Evolutionary conservation across 2,329 filamentous ascomycete genomes (phyloP), one percentile per base, ranked within the genome.

Genomic region (Botrytis deweyae): DNA sequence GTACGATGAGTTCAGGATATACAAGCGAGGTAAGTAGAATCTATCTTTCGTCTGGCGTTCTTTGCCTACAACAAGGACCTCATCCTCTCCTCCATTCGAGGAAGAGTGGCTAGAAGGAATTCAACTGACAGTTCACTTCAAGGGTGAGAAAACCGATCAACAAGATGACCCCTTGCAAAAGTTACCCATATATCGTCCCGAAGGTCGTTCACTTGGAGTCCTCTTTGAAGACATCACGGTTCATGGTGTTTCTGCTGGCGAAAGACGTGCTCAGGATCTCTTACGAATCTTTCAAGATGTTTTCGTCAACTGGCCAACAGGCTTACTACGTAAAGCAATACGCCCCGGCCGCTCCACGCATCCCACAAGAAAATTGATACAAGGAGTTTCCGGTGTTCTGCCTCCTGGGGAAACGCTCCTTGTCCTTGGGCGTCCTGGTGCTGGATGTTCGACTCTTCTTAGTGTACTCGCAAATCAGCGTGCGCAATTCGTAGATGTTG

Each of bases 401-500:
- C n/a, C 63, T 29, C 91, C 91, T 0, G 92, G 91, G n/a, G 90
- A 93, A 81, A 92, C 92, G 90, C 82, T 92, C 2, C 83, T 93
- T 0, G 90, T 93, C 0, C 84, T 93, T 0, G 91, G 91, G 2
- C 86, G 90, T 0, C 91, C 91, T 0, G 91, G 91, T 0, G 86
- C 89, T 5, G 91, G 91, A 42, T 94, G 92, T 80, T 92, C 91
- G 0, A 91, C 91, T 0, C 84, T 94, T n/a, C 84, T 94, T 66
- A 93, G 92, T 78, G 84, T 92, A 77, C 84, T 94, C 7, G 86
- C 90, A 68, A 93, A 93, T 78, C 86, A 88, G 73, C 84, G 90
- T 46, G 82, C 82, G 5, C 90, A 90, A 4, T 92, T 87, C 76
- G 84, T 86, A 62, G 84, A 84, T 3, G 85, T 92, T 4, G 80